Conservation (phyloP, 148 eudicot species). For the Vaccinium vitisidaea region DNA sequence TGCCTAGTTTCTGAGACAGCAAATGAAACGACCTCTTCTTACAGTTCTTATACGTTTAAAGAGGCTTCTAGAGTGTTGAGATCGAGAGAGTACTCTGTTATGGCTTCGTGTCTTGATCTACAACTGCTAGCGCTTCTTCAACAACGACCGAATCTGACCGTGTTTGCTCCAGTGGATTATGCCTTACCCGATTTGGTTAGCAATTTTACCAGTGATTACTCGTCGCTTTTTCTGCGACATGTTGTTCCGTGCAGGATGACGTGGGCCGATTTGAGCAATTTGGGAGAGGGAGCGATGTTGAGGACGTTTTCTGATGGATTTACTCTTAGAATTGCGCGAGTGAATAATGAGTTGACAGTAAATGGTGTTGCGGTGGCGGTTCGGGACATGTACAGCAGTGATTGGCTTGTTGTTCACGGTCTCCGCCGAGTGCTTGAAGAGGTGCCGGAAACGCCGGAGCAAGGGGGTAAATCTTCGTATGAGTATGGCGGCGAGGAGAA, state of each 20-base stretch:
- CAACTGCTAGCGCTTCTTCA: conserved; percentile 37
- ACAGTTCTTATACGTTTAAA: conserved; percentile 7
- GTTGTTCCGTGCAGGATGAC: conserved; percentile 18
- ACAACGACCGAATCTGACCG: conserved; percentile 10
- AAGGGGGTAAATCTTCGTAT: not conserved
- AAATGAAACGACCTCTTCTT: conserved; percentile 4
- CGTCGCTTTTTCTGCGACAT: conserved; percentile 9
- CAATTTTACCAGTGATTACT: not conserved
- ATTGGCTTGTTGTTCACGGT: conserved; percentile 26
- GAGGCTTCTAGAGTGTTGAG: conserved; percentile 43
- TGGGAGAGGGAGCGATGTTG: conserved; percentile 12
- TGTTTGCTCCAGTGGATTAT: conserved; percentile 22
- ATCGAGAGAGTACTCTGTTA: conserved; percentile 45
- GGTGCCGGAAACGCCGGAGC: not conserved
- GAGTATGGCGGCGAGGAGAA: not conserved
- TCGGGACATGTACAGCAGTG: conserved; percentile 15
- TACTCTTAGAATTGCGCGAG: not conserved
- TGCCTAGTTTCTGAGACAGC: conserved; percentile 7
- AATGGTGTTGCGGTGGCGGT: conserved; percentile 17
- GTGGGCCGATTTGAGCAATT: not conserved
- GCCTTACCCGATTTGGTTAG: not conserved
- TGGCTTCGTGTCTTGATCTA: conserved; percentile 68
- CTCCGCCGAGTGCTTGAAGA: conserved; percentile 18
- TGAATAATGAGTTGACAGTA: not conserved
- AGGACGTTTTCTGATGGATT: conserved; percentile 17